Conservation (phyloP, 2,329 filamentous ascomycete species). For the Botrytis galanthina region DNA sequence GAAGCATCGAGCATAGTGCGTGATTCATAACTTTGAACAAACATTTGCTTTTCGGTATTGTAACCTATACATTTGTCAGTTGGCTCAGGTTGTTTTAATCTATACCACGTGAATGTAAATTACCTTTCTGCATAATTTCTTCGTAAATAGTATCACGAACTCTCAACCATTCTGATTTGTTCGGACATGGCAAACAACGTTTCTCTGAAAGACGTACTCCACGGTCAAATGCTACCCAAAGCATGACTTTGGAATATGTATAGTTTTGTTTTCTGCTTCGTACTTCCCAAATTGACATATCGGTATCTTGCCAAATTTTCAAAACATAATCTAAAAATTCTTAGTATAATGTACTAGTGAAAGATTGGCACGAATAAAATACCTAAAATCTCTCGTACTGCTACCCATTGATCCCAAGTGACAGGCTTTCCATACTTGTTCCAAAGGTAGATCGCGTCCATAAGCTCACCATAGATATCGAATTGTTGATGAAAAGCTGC, state of each 20-base stretch:
- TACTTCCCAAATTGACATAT: constrained; percentile 85
- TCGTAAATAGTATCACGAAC: constrained; percentile 69
- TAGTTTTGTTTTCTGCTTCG: constrained; percentile 74
- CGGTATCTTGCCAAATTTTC: constrained; percentile 63
- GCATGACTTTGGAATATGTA: constrained; percentile 78
- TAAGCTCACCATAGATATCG: constrained; percentile 76
- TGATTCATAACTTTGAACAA: constrained; percentile 74
- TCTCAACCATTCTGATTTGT: constrained; percentile 62
- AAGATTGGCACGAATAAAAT: constrained; percentile 23
- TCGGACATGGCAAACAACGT: constrained; percentile 71
- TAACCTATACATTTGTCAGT: constrained; percentile 50
- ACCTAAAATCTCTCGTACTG: constrained; percentile 65
- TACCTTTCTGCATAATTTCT: constrained; percentile 70
- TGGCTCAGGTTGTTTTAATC: neutral
- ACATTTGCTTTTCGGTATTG: constrained; percentile 66
- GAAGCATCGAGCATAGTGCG: constrained; percentile 69
- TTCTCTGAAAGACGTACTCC: constrained; percentile 73
- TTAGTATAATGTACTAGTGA: constrained; percentile 23
- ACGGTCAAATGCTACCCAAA: constrained; percentile 79
- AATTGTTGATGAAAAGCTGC: constrained; percentile 75
- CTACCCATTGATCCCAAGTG: constrained; percentile 73
- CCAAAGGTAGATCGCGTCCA: constrained; percentile 75
- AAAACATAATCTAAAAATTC: constrained; percentile 60
- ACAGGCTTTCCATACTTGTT: constrained; percentile 78
- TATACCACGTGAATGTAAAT: neutral